Conservation (phyloP, 2,329 filamentous ascomycete species). For the Leptographium lundbergii region DNA sequence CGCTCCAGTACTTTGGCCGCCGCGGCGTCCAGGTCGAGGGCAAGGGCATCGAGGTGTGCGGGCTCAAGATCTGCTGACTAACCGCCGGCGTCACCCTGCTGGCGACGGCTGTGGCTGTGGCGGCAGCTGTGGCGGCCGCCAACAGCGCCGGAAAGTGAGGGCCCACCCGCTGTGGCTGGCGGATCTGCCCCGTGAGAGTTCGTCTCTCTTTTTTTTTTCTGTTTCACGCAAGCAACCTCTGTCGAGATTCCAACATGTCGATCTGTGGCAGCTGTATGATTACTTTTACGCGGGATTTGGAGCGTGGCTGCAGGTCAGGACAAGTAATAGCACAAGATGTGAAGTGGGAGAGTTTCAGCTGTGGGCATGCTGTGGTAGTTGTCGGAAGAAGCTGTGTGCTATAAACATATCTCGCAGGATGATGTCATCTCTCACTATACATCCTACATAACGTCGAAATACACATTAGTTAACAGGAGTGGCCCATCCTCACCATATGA, state of each 20-base stretch:
- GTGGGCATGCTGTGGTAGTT: too few relatives aligned
- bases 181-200: too few relatives aligned
- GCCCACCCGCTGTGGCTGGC: too few relatives aligned
- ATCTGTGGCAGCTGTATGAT: not conserved
- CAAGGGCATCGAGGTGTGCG: conserved; percentile 62
- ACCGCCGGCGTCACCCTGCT: conserved; percentile 1
- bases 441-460: too few relatives aligned
- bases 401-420: too few relatives aligned
- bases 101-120: not conserved
- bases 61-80: conserved; percentile 52
- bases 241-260: not conserved
- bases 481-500: too few relatives aligned
- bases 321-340: not conserved
- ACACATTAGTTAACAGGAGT: too few relatives aligned
- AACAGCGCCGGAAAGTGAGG: too few relatives aligned
- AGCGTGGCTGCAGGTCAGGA: not conserved
- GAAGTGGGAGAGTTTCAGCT: too few relatives aligned
- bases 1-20: conserved; percentile 53
- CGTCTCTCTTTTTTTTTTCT: not conserved
- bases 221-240: too few relatives aligned
- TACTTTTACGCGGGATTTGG: not conserved
- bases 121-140: not conserved
- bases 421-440: too few relatives aligned
- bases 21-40: conserved; percentile 47
- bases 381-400: too few relatives aligned